phyloP scores from a whole-genome alignment of 345 rosid species.

The Salix caprea region DNA sequence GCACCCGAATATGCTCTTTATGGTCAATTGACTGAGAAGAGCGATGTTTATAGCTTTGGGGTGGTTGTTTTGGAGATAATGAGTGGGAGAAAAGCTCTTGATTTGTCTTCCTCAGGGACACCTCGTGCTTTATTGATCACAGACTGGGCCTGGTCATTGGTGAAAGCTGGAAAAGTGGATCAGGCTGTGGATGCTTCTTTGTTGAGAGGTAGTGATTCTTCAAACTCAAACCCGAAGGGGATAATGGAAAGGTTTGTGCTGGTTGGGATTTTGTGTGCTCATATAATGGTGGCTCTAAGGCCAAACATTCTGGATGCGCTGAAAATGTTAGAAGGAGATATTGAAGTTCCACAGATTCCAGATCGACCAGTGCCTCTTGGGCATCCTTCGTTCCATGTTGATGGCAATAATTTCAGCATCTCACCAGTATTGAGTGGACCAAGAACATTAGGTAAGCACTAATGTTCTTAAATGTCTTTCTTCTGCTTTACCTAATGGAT shows the following conservation, averaged over 20 bases:
- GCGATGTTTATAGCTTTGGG: conserved; percentile 93
- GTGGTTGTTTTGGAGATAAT: conserved; percentile 82
- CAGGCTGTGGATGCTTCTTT: conserved; percentile 55
- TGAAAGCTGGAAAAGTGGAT: conserved; percentile 63
- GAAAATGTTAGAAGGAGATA: conserved; percentile 89
- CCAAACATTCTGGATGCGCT: conserved; percentile 78
- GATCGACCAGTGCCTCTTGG: conserved; percentile 72
- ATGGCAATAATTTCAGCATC: conserved; percentile 40
- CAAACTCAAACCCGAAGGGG: conserved; percentile 53
- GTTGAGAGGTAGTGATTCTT: conserved; percentile 36
- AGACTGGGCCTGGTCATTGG: conserved; percentile 89
- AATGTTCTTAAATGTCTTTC: not conserved
- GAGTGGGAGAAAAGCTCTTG: conserved; percentile 87
- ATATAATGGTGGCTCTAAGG: conserved; percentile 88
- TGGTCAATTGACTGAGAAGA: conserved; percentile 83
- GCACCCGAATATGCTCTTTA: conserved; percentile 94
- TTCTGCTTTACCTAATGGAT: not conserved
- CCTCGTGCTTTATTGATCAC: conserved; percentile 66
- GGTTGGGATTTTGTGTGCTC: conserved; percentile 85
- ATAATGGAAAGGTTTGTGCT: conserved; percentile 81
- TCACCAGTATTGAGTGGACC: conserved; percentile 55
- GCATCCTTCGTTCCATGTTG: conserved; percentile 36
- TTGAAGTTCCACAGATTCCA: conserved; percentile 71
- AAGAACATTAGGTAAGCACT: conserved; percentile 31
- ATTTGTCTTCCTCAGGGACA: conserved; percentile 54